A percentile compares a stretch with the other conserved stretches of the same genome.
These are phyloP conservation scores for Phytophthora foliorum DNA, from an alignment of 352 stramenopile genomes.

Conservation along the genomic window DNA sequence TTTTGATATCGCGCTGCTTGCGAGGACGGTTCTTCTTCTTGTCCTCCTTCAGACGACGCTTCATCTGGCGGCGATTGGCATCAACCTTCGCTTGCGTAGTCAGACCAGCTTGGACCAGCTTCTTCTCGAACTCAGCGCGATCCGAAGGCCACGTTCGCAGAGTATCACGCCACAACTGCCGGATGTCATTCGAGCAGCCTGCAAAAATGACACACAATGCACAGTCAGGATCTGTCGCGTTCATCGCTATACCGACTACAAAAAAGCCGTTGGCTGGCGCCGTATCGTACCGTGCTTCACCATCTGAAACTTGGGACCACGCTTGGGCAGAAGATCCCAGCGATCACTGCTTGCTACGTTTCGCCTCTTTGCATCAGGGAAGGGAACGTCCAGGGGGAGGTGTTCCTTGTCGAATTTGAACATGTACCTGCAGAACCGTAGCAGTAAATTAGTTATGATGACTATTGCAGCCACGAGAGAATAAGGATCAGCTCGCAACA, in stretches of 20 bases:
- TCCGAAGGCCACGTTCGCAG: conserved; percentile 77
- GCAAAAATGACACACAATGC: conserved; percentile 8
- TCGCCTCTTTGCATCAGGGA: conserved; percentile 73
- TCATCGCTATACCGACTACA: neutral
- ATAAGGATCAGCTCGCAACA: neutral
- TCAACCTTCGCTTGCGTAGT: conserved; percentile 89
- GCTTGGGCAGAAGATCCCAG: conserved; percentile 78
- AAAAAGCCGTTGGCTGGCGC: neutral
- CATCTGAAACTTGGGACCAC: conserved; percentile 80
- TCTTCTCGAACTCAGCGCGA: conserved; percentile 79
- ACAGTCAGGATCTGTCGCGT: conserved; percentile 8
- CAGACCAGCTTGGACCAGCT: conserved; percentile 82
- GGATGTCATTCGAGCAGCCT: conserved; percentile 89
- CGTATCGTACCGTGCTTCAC: conserved; percentile 71
- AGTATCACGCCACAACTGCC: conserved; percentile 85
- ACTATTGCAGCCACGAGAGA: conserved; percentile 7
- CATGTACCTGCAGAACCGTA: conserved; percentile 56
- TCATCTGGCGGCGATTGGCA: conserved; percentile 78
- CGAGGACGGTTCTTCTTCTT: conserved; percentile 85
- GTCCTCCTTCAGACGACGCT: conserved; percentile 84
- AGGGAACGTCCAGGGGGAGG: conserved; percentile 80
- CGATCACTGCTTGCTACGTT: conserved; percentile 73
- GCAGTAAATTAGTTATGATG: conserved; percentile 2
- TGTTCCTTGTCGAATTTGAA: conserved; percentile 90
- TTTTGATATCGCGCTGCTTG: conserved; percentile 91